Evolutionary conservation across 345 rosid genomes (phyloP), one percentile per base, ranked within the genome.

Genomic region (Murraya paniculata): DNA sequence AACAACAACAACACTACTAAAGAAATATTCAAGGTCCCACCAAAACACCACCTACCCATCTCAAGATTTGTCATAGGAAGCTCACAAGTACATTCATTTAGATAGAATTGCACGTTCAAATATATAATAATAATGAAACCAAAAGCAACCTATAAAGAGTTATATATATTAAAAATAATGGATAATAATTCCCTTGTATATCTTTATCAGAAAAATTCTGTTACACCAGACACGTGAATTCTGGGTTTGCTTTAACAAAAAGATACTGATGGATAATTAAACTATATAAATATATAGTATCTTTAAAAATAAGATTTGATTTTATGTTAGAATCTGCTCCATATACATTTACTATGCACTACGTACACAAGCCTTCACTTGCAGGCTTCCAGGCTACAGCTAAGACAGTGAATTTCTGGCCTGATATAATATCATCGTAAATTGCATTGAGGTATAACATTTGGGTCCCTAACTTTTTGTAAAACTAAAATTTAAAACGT

Each of bases 161-260:
- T 56, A 71, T 45, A 13, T 45, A 24, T 53, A 64, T 19, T 45
- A 81, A 68, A 71, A 68, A 41, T 75, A 68, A 41, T 65, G 80
- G 80, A 76, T 56, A 68, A 68, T 80, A 84, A 59, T 75, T 72
- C 35, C 72, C 21, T 74, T 10, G 53, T 50, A 45, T 65, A 21
- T 66, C 39, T 50, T 33, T 16, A 65, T 73, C 50, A 79, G 81
- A 80, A 64, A 71, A 73, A 84, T 80, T 87, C 81, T 57, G 84
- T 79, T 87, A 67, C 71, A 76, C 38, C 60, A 48, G 78, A 75
- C 91, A 85, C 84, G 89, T 88, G 91, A 85, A 76, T 81, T 68
- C 85, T 79, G 74, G 75, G 78, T 31, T 73, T 77, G 31, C 84
- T 86, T 81, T 79, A 72, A 36, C 79, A 60, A 64, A 83, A 82